A percentile compares a stretch with the other conserved stretches of the same genome.
phyloP scores from a whole-genome alignment of 768 basidiomycete genomes.

The Lactifluus subvellereus region DNA sequence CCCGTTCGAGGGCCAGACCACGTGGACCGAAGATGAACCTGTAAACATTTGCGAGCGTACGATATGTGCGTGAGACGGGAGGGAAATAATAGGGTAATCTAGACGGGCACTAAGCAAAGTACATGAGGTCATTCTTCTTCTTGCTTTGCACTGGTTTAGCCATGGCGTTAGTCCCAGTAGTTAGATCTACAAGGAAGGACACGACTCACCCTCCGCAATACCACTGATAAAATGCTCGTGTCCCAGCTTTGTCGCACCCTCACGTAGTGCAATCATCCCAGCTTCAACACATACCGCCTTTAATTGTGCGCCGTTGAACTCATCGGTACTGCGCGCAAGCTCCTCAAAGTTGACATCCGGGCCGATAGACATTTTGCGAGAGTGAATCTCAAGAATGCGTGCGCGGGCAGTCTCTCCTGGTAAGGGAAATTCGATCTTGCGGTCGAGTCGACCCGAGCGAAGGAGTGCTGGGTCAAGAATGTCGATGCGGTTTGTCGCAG shows the following conservation, averaged over 20 bases:
- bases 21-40: background rate
- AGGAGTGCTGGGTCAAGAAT: slow-evolving; percentile 98
- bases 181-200: slow-evolving; percentile 9
- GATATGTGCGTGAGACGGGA: slow-evolving; percentile 7
- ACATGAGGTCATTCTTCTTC: slow-evolving; percentile 98
- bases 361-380: slow-evolving; percentile 88
- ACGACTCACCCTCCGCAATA: slow-evolving; percentile 67
- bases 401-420: slow-evolving; percentile 97
- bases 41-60: slow-evolving; percentile 12
- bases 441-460: slow-evolving; percentile 93
- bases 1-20: too few species aligned
- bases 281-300: slow-evolving; percentile 99
- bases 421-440: slow-evolving; percentile 98
- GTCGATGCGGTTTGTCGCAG: slow-evolving; percentile 97
- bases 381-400: slow-evolving; percentile 93
- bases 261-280: slow-evolving; percentile 95
- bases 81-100: slow-evolving; percentile 10
- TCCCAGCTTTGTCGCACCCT: slow-evolving; percentile 80
- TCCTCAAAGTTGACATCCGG: slow-evolving; percentile 95
- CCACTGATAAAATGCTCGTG: slow-evolving; percentile 97
- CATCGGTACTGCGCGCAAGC: slow-evolving; percentile 92
- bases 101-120: slow-evolving; percentile 62
- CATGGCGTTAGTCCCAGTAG: slow-evolving; percentile 25
- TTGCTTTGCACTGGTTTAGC: slow-evolving; percentile 83
- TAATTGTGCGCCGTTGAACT: slow-evolving; percentile 95